Conservation (phyloP, 1,284 basidiomycete species). For the Singerocomus inundabilis region DNA sequence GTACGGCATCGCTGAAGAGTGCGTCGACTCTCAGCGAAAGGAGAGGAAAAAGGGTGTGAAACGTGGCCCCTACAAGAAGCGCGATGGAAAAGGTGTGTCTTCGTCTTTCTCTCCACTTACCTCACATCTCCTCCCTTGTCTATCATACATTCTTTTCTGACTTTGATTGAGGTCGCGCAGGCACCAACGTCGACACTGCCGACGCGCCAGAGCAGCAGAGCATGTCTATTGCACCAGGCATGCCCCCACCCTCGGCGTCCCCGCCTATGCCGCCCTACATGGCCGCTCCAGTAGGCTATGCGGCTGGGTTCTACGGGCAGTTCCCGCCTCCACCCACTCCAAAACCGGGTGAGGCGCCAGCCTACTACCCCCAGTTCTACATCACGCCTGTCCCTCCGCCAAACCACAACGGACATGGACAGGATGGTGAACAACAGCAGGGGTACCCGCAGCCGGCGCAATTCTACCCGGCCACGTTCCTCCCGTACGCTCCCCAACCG, state of each 20-base stretch:
- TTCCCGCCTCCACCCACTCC: constrained; percentile 47
- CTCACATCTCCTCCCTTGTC: constrained; percentile 15
- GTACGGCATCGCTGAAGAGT: constrained; percentile 79
- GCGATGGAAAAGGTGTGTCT: constrained; percentile 75
- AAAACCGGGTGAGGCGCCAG: constrained; percentile 52
- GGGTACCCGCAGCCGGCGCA: constrained; percentile 43
- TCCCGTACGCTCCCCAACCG: constrained; percentile 45
- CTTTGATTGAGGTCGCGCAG: constrained; percentile 51
- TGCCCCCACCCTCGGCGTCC: constrained; percentile 41
- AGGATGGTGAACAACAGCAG: constrained; percentile 45
- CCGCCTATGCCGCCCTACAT: constrained; percentile 49
- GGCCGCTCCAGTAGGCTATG: constrained; percentile 41
- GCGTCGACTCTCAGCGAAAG: constrained; percentile 79
- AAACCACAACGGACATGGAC: constrained; percentile 40
- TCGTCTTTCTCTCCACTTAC: constrained; percentile 29
- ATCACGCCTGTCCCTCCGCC: constrained; percentile 44
- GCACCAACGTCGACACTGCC: constrained; percentile 49
- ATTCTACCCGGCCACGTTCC: constrained; percentile 52
- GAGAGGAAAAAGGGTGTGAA: constrained; percentile 85
- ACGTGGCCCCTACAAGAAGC: constrained; percentile 90
- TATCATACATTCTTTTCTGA: constrained; percentile 34
- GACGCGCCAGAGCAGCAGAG: constrained; percentile 47
- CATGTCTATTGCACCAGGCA: constrained; percentile 43
- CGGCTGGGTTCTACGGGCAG: constrained; percentile 46
- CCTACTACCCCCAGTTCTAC: constrained; percentile 51